Base-by-base conservation (phyloP, 176 grass and related monocot species). In the Zoysia pacifica region DNA sequence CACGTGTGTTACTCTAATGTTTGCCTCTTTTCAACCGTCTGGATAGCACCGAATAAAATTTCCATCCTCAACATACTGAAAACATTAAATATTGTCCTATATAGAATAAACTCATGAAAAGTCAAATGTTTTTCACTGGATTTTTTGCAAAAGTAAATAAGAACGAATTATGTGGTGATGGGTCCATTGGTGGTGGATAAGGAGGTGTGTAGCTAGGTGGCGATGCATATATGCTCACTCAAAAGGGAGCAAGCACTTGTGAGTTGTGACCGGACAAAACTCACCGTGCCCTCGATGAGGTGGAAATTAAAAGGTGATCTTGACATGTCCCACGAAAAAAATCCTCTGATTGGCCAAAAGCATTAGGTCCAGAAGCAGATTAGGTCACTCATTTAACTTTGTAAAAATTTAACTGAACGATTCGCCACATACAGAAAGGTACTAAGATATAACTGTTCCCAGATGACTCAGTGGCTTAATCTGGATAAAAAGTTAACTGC, bases 221-320 rank as follows among this genome's bases (percentile, higher is more conserved):
- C 77, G 85, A 82, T 62, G 12, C 55, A 75, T 74, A 84, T 67
- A 93, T 93, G 87, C 85, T 86, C 88, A 88, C 82, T 87, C 43
- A 45, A 80, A 87, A 93, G 60, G 62, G 46, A 61, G 43, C 46
- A 55, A 53, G 65, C 62, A 82, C 46, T 69, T 37, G 53, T 28
- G 70, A 86, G 65, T 56, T 75, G 28, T 28, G 28, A 28, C 28
- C 28, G 28, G 55, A 79, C 48, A 79, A 70, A 79, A 86, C 61
- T 77, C 50, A 66, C 48, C 42, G 15, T 65, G 71, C 78, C 28
- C 28, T 28, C 56, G 69, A 11, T 14, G 47, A 52, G 80, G 49
- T 85, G 75, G 48, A 46, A 70, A 70, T 70, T 44, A 56, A 83
- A 88, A 74, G 70, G 67, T 53, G 75, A 69, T 48, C 18, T 37